Evolutionary conservation across 805 yeast genomes (phyloP), one percentile per base, ranked within the genome.

Genomic region (Starmera dryadoides): DNA sequence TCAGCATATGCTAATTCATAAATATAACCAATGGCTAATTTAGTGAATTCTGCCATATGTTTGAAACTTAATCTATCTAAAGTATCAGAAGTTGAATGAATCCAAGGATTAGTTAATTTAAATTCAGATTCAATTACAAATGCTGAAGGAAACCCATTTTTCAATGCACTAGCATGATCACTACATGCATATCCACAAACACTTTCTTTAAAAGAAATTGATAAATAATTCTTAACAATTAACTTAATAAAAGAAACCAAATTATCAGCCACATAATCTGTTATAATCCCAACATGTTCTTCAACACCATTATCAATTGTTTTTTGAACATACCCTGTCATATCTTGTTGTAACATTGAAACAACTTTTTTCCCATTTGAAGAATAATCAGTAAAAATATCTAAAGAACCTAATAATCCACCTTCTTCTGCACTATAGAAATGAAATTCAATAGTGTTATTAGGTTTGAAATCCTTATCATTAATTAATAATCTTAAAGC

Each of bases 401-500:
- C 95, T 46, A 77, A 71, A 4, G 96, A 86, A 1, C 98, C 98
- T 38, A 86, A 66, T 40, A 86, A 64, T 0, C 96, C 97, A 43
- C 86, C 88, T 68, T 91, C 98, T 64, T 91, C 98, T 2, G 95
- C 98, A 21, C 95, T 77, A 64, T 87, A 91, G 70, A 87, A 91
- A 62, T 91, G 98, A 66, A 91, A 89, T 58, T 91, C 95, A 16
- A 91, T 61, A 0, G 95, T 77, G 60, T 87, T 86, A 33, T 71
- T 62, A 12, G 89, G 87, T 42, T 62, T 50, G 47, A 71, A 70
- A 0, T 66, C 58, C 28, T 12, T 25, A 35, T 47, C 45, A 28
- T 62, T 66, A 7, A 73, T 59, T 21, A 86, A 62, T 14, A 84
- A 60, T 47, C 93, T 71, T 50, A 88, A 71, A 1, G 88, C 78